These are phyloP conservation scores for Phytophthora citrophthora DNA, from an alignment of 352 stramenopile species.

Conservation along the genomic window DNA sequence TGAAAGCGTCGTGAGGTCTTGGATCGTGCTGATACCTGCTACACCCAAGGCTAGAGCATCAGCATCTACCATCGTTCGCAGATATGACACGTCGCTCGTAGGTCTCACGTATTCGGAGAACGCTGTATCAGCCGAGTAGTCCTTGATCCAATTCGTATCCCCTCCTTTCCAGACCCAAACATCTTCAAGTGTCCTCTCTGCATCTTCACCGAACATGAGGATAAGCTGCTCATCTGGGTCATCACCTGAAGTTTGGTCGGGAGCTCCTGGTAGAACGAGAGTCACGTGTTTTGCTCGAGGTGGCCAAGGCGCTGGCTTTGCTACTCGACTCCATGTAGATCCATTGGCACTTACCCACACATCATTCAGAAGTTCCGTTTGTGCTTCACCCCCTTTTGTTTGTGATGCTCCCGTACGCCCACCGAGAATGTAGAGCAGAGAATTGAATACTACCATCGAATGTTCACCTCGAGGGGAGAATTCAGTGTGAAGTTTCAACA, in stretches of 20 bases:
- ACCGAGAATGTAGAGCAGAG: constrained; percentile 61
- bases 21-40: constrained; percentile 78
- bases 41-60: constrained; percentile 60
- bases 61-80: constrained; percentile 55
- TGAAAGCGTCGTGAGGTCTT: constrained; percentile 70
- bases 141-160: constrained; percentile 43
- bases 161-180: constrained; percentile 69
- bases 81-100: constrained; percentile 51
- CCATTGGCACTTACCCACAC: constrained; percentile 68
- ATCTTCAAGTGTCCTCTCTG: constrained; percentile 61
- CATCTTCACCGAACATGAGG: constrained; percentile 69
- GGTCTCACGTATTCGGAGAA: constrained; percentile 52
- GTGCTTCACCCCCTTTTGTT: constrained; percentile 15
- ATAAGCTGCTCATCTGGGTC: constrained; percentile 59
- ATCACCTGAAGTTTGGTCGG: constrained; percentile 48
- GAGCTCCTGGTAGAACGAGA: constrained; percentile 46
- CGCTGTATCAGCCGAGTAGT: constrained; percentile 47
- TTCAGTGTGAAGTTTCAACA: constrained; percentile 44
- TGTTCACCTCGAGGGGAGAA: constrained; percentile 72
- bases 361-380: constrained; percentile 64
- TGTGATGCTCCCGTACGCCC: constrained; percentile 49
- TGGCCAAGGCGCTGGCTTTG: constrained; percentile 45
- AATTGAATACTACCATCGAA: constrained; percentile 69
- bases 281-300: constrained; percentile 62
- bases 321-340: constrained; percentile 47